phyloP scores from a whole-genome alignment of 495 filamentous ascomycete species.

The Thermochaetoides thermophila region DNA sequence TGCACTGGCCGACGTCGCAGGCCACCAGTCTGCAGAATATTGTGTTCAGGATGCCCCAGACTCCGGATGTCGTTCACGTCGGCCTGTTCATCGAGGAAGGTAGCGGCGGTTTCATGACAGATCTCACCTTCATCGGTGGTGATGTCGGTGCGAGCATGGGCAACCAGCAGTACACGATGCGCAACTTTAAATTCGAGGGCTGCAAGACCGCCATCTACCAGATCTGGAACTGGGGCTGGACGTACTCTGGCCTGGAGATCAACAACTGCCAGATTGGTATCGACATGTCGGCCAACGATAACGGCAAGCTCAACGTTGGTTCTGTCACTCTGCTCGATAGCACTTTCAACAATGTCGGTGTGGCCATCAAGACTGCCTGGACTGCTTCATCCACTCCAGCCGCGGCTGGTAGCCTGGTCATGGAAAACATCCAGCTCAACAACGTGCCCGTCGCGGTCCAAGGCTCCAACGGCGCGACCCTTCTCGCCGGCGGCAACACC shows the following conservation, averaged over 20 bases:
- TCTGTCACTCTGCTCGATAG: slow-evolving; percentile 56
- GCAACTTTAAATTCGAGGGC: slow-evolving; percentile 51
- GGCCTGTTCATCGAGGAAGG: slow-evolving; percentile 67
- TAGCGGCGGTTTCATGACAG: slow-evolving; percentile 49
- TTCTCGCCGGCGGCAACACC: slow-evolving; percentile 35
- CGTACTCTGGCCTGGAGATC: slow-evolving; percentile 42
- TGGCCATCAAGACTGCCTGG: slow-evolving; percentile 56
- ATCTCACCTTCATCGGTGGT: slow-evolving; percentile 59
- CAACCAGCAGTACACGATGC: slow-evolving; percentile 73
- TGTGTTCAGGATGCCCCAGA: slow-evolving; percentile 52
- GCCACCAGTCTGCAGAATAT: slow-evolving; percentile 68
- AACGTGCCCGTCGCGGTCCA: slow-evolving; percentile 48
- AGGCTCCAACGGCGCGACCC: slow-evolving; percentile 33
- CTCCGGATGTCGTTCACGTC: slow-evolving; percentile 44
- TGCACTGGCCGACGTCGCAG: slow-evolving; percentile 71
- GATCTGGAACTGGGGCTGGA: slow-evolving; percentile 42
- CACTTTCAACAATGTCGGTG: slow-evolving; percentile 50
- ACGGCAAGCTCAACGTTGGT: slow-evolving; percentile 35
- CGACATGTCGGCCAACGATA: slow-evolving; percentile 44
- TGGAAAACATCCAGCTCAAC: slow-evolving; percentile 55
- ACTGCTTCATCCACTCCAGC: slow-evolving; percentile 29
- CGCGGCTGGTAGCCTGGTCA: slow-evolving; percentile 36
- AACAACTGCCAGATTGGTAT: slow-evolving; percentile 61
- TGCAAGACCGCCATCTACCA: slow-evolving; percentile 43
- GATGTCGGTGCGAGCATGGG: slow-evolving; percentile 47